Evolutionary conservation across 2,329 filamentous ascomycete species (phyloP).

Genomic region (Lecanicillium sp.): DNA sequence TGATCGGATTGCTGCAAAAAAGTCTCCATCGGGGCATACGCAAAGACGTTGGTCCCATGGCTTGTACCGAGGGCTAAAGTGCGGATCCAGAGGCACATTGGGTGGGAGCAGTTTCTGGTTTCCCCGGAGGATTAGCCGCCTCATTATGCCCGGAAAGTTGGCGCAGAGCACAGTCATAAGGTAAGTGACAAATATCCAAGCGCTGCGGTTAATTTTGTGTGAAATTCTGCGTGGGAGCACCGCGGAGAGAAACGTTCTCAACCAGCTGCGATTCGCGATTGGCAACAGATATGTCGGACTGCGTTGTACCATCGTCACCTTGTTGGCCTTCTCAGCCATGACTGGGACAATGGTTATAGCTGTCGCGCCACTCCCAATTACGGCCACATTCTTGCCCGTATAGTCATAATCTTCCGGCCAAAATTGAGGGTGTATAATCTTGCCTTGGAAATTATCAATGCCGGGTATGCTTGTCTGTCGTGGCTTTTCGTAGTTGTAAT

Average conservation of each 20-base stretch:
- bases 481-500: slow-evolving; percentile 65
- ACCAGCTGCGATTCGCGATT: slow-evolving; percentile 32
- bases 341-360: slow-evolving; percentile 69
- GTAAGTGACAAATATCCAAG: slow-evolving; percentile 14
- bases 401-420: slow-evolving; percentile 66
- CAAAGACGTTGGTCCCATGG: slow-evolving; percentile 73
- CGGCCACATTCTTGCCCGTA: slow-evolving; percentile 56
- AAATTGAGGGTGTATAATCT: slow-evolving; percentile 63
- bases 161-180: slow-evolving; percentile 33
- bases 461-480: slow-evolving; percentile 56
- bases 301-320: slow-evolving; percentile 74
- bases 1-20: slow-evolving; percentile 40
- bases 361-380: slow-evolving; percentile 77
- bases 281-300: slow-evolving; percentile 64
- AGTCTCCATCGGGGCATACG: slow-evolving; percentile 50
- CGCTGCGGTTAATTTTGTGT: slow-evolving; percentile 35
- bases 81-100: slow-evolving; percentile 45
- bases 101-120: slow-evolving; percentile 44
- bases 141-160: slow-evolving; percentile 15
- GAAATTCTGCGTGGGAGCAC: slow-evolving; percentile 38
- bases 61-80: slow-evolving; percentile 58
- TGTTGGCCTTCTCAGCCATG: slow-evolving; percentile 54
- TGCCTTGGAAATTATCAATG: slow-evolving; percentile 57
- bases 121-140: slow-evolving; percentile 26
- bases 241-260: slow-evolving; percentile 28